Evolutionary conservation across 2,329 filamentous ascomycete species (phyloP).

Genomic region (Fusarium oligoseptatum): DNA sequence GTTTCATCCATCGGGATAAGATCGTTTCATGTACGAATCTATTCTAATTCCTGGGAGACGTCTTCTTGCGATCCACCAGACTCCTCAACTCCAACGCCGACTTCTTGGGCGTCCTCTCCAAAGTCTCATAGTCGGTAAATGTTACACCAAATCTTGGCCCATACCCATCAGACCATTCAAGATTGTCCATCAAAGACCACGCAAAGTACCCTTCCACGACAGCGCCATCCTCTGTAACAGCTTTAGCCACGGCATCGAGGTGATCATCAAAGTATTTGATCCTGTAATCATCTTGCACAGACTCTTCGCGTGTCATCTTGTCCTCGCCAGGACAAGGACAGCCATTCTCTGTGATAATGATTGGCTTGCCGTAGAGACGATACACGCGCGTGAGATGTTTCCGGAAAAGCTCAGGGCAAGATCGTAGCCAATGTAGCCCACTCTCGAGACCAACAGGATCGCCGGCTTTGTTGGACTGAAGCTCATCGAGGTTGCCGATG

Average conservation of each 20-base stretch:
- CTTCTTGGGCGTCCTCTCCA: slow-evolving; percentile 33
- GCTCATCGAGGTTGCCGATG: slow-evolving; percentile 27
- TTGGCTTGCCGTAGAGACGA: slow-evolving; percentile 30
- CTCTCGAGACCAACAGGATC: slow-evolving; percentile 10
- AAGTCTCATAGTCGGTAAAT: slow-evolving; percentile 27
- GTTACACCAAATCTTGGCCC: slow-evolving; percentile 34
- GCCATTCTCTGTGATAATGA: slow-evolving; percentile 31
- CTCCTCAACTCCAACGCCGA: slow-evolving; percentile 17
- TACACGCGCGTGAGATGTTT: slow-evolving; percentile 28
- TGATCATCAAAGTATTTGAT: slow-evolving; percentile 55
- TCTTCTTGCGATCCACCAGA: slow-evolving; percentile 2
- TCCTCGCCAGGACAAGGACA: slow-evolving; percentile 34
- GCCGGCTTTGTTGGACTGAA: slow-evolving; percentile 22
- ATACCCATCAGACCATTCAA: slow-evolving; percentile 36
- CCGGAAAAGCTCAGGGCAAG: slow-evolving; percentile 26
- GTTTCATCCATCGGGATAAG: background rate
- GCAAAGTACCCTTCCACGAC: slow-evolving; percentile 30
- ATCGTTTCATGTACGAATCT: background rate
- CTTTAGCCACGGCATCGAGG: slow-evolving; percentile 51
- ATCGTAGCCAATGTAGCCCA: slow-evolving; percentile 28
- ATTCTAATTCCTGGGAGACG: background rate
- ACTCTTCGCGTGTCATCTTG: slow-evolving; percentile 45
- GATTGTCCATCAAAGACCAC: slow-evolving; percentile 37
- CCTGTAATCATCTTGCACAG: slow-evolving; percentile 54
- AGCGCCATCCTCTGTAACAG: slow-evolving; percentile 24